Evolutionary conservation across 2,329 filamentous ascomycete genomes (phyloP).

Genomic region (Fusarium sp.): DNA sequence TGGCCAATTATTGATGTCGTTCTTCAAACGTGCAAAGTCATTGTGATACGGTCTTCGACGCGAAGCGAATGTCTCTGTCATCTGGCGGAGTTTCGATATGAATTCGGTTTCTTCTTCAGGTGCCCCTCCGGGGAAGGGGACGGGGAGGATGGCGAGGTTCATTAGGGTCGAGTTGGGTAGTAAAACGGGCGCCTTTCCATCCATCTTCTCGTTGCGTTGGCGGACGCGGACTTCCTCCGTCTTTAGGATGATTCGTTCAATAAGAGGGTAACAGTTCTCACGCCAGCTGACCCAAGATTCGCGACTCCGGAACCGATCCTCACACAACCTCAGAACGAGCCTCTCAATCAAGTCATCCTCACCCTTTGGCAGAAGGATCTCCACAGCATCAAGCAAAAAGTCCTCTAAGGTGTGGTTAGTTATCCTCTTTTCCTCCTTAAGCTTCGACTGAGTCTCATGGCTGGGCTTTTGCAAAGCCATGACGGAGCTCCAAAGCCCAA

Average conservation of each 20-base stretch:
- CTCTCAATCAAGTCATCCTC: background rate
- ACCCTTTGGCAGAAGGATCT: constrained; percentile 12
- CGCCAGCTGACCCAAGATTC: constrained; percentile 31
- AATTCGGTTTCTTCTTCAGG: constrained; percentile 15
- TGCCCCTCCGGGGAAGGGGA: constrained; percentile 13
- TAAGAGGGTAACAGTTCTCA: constrained; percentile 38
- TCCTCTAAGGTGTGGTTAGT: constrained; percentile 6
- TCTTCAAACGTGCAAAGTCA: constrained; percentile 34
- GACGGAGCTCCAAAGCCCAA: constrained; percentile 14
- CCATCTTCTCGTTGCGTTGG: background rate
- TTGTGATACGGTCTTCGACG: constrained; percentile 40
- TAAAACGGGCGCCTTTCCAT: background rate
- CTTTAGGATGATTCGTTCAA: constrained; percentile 29
- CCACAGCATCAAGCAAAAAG: constrained; percentile 6
- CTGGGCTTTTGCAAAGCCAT: constrained; percentile 3
- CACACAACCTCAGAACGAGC: constrained; percentile 1
- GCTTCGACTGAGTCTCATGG: constrained; percentile 4
- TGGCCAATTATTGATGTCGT: constrained; percentile 15
- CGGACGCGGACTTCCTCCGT: constrained; percentile 21
- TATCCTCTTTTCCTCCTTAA: constrained; percentile 10
- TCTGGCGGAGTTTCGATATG: constrained; percentile 17
- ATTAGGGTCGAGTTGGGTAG: constrained; percentile 36
- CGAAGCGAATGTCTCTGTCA: constrained; percentile 23
- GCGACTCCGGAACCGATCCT: background rate
- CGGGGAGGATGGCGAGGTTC: constrained; percentile 21